Base-by-base conservation (phyloP, 176 grass and related monocot genomes). In the Tillandsia fasciculata region DNA sequence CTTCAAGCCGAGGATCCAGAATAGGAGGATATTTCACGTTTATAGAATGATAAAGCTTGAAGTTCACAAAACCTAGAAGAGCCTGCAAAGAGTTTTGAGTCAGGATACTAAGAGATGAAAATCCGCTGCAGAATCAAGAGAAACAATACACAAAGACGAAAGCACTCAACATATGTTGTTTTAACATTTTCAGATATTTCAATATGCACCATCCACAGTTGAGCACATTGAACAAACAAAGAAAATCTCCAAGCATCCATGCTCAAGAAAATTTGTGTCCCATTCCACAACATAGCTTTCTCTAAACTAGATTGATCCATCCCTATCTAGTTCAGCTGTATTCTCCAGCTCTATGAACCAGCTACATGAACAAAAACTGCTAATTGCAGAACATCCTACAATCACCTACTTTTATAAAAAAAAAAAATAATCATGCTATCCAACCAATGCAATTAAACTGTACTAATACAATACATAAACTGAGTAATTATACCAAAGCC, bases 21-120 rank as follows among this genome's bases (percentile, higher is more conserved):
- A 90, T 87, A 66, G 94, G 94, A 57, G 94, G 94, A 85, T 99
- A 99, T 58, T 93, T 93, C 48, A 99, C 82, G 67, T 93, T 99
- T 78, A 99, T 99, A 66, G 94, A 99, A 87, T 99, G 89, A 70
- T 99, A 99, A 72, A 99, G 89, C 79, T 93, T 93, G 87, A 90
- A 90, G 80, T 93, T 99, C 26, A 86, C 72, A 90, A 90, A 99
- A 74, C 84, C 87, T 74, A 99, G 72, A 90, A 99, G 94, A 72
- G 87, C 84, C 94, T 99, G 86, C 79, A 84, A 49, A 64, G 49
- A 75, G 28, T 17, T 52, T 26, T 50, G 58, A 72, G 73, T 92
- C 63, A 81, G 50, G 75, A 86, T 52, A 28, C 12, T 68, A 12
- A 51, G 48, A 49, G 20, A 52, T 1, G 69, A 15, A 78, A 69